phyloP scores from a whole-genome alignment of 805 yeast species.

The Schwanniomyces vanrijiae region DNA sequence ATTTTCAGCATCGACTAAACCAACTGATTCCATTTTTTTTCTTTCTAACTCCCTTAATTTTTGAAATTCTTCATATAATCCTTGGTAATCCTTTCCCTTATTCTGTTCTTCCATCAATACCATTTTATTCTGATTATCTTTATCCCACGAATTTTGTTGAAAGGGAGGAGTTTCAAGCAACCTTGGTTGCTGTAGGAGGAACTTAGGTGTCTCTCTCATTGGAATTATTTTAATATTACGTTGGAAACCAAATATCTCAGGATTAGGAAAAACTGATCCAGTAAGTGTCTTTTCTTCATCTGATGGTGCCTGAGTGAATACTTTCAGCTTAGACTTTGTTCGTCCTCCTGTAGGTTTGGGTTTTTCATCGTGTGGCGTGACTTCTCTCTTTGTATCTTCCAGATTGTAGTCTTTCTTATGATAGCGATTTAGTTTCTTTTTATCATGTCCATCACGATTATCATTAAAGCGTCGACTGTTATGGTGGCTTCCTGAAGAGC shows the following conservation, averaged over 20 bases:
- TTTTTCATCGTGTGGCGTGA: background rate
- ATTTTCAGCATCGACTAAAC: constrained; percentile 86
- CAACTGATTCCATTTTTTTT: constrained; percentile 70
- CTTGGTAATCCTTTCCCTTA: constrained; percentile 58
- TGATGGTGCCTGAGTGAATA: constrained; percentile 8
- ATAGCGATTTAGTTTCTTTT: background rate
- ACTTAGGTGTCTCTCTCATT: constrained; percentile 35
- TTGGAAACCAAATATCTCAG: constrained; percentile 30
- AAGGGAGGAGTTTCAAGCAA: constrained; percentile 32
- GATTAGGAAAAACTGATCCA: constrained; percentile 31
- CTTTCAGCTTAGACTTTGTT: constrained; percentile 2
- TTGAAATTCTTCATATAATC: constrained; percentile 74
- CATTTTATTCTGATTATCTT: constrained; percentile 66
- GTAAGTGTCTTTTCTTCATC: constrained; percentile 19
- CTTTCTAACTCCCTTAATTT: constrained; percentile 75
- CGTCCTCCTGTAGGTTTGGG: constrained; percentile 16
- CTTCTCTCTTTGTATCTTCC: background rate
- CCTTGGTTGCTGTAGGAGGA: constrained; percentile 35
- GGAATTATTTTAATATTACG: constrained; percentile 5
- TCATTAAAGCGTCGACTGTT: background rate
- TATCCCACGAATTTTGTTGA: constrained; percentile 64
- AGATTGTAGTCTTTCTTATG: background rate
- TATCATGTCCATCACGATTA: constrained; percentile 2
- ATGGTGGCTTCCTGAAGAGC: background rate
- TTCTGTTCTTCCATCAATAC: constrained; percentile 45